Evolutionary conservation across 176 grass and related monocot species (phyloP), one percentile per base, ranked within the genome.

Genomic region (Chloris gayana): DNA sequence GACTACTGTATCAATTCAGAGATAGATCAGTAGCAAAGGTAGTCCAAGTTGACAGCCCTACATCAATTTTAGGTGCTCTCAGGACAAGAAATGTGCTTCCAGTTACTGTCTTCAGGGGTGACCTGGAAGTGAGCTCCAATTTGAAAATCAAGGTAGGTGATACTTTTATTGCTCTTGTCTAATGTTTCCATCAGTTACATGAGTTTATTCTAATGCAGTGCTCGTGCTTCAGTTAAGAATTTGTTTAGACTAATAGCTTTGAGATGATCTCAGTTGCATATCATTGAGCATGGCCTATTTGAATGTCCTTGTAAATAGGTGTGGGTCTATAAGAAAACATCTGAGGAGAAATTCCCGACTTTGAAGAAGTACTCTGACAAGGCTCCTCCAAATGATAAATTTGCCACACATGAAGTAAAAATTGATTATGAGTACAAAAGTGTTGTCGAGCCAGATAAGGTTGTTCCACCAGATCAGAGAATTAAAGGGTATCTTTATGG

Each of bases 291-390:
- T 56, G 32, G 9, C 67, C 81, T 57, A 46, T 82, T 67, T 65
- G 18, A 45, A 77, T 75, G 25, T 29, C 31, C 73, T 62, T 91
- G 61, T 90, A 62, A 86, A 73, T 57, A 98, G 95, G 95, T 98
- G 54, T 98, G 95, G 92, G 95, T 89, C 6, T 98, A 94, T 87
- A 98, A 98, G 82, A 98, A 98, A 83, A 93, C 95, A 77, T 85
- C 83, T 72, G 92, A 98, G 81, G 95, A 98, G 34, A 98, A 86
- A 84, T 98, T 98, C 45, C 95, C 95, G 80, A 88, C 84, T 79
- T 85, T 95, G 72, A 98, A 94, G 74, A 98, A 79, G 67, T 95
- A 89, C 77, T 94, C 92, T 45, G 95, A 94, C 63, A 91, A 93
- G 75, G 92, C 95, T 64, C 95, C 88, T 68, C 46, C 83, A 80